These are phyloP conservation scores for Raffaelea albimanens DNA, from an alignment of 2,329 filamentous ascomycete genomes.

Conservation along the genomic window DNA sequence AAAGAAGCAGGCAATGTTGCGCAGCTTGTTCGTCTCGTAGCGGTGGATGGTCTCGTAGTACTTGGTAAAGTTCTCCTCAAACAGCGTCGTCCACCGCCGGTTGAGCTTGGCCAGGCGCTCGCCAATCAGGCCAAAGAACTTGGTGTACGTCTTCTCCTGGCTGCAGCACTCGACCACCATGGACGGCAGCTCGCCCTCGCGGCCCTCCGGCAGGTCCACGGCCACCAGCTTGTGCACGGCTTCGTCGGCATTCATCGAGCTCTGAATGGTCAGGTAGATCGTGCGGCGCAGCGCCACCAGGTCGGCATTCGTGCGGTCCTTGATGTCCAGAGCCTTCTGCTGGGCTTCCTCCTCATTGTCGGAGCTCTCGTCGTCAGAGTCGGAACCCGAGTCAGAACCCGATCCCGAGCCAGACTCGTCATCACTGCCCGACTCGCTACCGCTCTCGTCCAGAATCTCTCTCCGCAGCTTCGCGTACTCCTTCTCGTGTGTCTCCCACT, in stretches of 20 bases:
- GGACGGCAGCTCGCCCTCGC: conserved; percentile 82
- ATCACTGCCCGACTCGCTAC: conserved; percentile 56
- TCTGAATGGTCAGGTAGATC: conserved; percentile 97
- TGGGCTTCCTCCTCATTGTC: conserved; percentile 35
- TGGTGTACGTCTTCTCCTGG: conserved; percentile 93
- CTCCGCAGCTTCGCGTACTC: conserved; percentile 85
- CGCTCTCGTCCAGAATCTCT: conserved; percentile 89
- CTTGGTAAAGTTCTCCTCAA: conserved; percentile 79
- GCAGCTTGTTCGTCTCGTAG: conserved; percentile 88
- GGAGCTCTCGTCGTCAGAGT: conserved; percentile 41
- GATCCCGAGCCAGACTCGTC: conserved; percentile 47
- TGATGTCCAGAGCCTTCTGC: conserved; percentile 83
- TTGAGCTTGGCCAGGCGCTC: conserved; percentile 96
- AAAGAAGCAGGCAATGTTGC: conserved; percentile 93
- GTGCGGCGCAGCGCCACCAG: conserved; percentile 86
- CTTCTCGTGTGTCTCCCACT: conserved; percentile 86
- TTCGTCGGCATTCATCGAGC: conserved; percentile 91
- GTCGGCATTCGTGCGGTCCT: conserved; percentile 94
- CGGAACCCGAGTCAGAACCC: conserved; percentile 37
- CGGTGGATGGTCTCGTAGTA: conserved; percentile 98
- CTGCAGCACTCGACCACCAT: conserved; percentile 98
- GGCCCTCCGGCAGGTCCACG: conserved; percentile 75
- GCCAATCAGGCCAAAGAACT: conserved; percentile 91
- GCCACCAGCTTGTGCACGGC: conserved; percentile 95
- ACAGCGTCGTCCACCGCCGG: conserved; percentile 85